Conservation (phyloP, 164 flowering plant species). For the Santalum album region DNA sequence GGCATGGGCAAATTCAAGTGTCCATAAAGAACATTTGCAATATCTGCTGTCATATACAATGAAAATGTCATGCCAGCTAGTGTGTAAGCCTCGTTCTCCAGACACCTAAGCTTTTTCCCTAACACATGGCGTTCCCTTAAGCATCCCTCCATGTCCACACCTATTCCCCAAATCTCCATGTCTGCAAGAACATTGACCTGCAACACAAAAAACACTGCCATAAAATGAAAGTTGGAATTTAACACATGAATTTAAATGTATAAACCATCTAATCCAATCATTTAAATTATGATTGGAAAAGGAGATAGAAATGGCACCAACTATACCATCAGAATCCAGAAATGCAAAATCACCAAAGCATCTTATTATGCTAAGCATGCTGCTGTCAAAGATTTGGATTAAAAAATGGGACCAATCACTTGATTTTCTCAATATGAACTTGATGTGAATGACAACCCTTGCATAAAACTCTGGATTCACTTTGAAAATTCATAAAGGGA, state of each 20-base stretch:
- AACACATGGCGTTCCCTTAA: slow-evolving; percentile 58
- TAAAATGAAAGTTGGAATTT: background rate
- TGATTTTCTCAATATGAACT: no score
- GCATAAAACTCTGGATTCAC: no score
- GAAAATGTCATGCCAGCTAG: slow-evolving; percentile 88
- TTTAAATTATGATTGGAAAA: no score
- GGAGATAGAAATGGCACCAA: no score
- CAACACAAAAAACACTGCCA: background rate
- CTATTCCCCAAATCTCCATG: slow-evolving; percentile 92
- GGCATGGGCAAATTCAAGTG: slow-evolving; percentile 87
- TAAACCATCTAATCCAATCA: no score
- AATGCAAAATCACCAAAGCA: no score
- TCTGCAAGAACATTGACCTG: slow-evolving; percentile 92
- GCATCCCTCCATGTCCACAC: slow-evolving; percentile 94
- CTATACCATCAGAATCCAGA: no score
- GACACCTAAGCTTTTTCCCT: slow-evolving; percentile 54
- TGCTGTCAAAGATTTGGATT: no score
- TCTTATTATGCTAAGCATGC: no score
- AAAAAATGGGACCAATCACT: no score
- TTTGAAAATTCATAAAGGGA: background rate
- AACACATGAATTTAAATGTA: no score
- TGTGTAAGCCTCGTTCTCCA: slow-evolving; percentile 77
- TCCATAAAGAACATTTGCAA: slow-evolving; percentile 71
- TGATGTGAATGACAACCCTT: no score
- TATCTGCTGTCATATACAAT: slow-evolving; percentile 69